Evolutionary conservation across 371 early-diverging fungal genomes (phyloP), one percentile per base, ranked within the genome.

Genomic region (Catenaria anguillulae): DNA sequence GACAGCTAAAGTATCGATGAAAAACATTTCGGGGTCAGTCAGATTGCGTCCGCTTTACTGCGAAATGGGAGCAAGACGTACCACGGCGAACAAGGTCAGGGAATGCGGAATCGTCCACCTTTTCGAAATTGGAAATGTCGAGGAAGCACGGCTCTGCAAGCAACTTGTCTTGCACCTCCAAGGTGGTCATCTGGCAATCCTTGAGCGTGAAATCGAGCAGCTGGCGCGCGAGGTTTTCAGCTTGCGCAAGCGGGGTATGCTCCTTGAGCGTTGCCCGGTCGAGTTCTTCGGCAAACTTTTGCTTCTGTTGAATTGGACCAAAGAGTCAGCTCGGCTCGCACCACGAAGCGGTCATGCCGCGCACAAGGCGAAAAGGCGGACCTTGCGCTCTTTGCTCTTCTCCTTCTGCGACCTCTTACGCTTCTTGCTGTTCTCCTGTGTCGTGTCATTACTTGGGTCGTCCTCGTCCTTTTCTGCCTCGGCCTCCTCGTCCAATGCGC

Each of bases 371-470:
- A n/a, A n/a, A n/a, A n/a, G n/a, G n/a, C n/a, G 31, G 5, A 54
- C 40, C 40, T 42, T 58, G 24, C 34, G 26, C 43, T 36, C 58
- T 36, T 40, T 36, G 42, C 58, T 58, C 43, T 42, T 58, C 1
- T 58, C 58, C 43, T 58, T 58, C 29, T n/a, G 35, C 36, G 40
- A 12, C 8, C 58, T 34, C 58, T 58, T 58, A 13, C 58, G 58
- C 58, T 58, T 58, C 58, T 58, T 58, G 37, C 36, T 33, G 17
- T 15, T 31, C 3, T 33, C 36, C 58, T 58, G 35, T 12, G 26
- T 54, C 56, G n/a, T 36, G 4, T 56, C 37, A n/a, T 24, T 24
- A 19, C 31, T 12, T 4, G 8, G 10, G 6, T 26, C 33, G 8
- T 4, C 54, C 8, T 33, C 33, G 33, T 21, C 43, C 31, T 31